These are phyloP conservation scores for Prunus yedoensis DNA, from an alignment of 331 rosid genomes.

Conservation along the genomic window DNA sequence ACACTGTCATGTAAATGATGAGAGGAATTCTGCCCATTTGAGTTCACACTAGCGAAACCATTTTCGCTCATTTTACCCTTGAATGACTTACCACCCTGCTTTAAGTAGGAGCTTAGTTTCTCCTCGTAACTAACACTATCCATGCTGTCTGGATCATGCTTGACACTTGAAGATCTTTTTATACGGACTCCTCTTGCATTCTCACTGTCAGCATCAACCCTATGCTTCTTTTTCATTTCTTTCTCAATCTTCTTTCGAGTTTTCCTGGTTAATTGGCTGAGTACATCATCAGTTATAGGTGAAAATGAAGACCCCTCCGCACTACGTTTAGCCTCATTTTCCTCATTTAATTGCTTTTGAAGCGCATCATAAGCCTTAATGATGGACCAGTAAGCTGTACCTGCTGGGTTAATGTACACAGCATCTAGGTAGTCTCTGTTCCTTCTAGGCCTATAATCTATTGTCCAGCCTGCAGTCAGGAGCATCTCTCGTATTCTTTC, in stretches of 20 bases:
- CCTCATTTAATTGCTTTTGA: conserved; percentile 80
- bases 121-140: conserved; percentile 85
- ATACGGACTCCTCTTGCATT: conserved; percentile 44
- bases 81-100: conserved; percentile 70
- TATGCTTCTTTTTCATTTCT: conserved; percentile 70
- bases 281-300: conserved; percentile 82
- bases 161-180: conserved; percentile 47
- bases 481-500: conserved; percentile 89
- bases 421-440: conserved; percentile 98
- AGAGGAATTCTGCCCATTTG: conserved; percentile 50
- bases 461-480: conserved; percentile 83
- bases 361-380: conserved; percentile 98
- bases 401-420: conserved; percentile 85
- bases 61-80: conserved; percentile 67
- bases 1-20: conserved; percentile 41
- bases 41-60: conserved; percentile 46
- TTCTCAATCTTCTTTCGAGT: conserved; percentile 93
- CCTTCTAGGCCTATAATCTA: conserved; percentile 97
- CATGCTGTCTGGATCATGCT: conserved; percentile 48
- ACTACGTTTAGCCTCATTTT: conserved; percentile 44
- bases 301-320: conserved; percentile 61
- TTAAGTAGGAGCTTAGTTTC: conserved; percentile 73
- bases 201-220: conserved; percentile 55
- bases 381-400: conserved; percentile 99
- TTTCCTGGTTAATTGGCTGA: conserved; percentile 92